These are phyloP conservation scores for Fusarium tanahbumbuense DNA, from an alignment of 2,329 filamentous ascomycete genomes.

Conservation along the genomic window DNA sequence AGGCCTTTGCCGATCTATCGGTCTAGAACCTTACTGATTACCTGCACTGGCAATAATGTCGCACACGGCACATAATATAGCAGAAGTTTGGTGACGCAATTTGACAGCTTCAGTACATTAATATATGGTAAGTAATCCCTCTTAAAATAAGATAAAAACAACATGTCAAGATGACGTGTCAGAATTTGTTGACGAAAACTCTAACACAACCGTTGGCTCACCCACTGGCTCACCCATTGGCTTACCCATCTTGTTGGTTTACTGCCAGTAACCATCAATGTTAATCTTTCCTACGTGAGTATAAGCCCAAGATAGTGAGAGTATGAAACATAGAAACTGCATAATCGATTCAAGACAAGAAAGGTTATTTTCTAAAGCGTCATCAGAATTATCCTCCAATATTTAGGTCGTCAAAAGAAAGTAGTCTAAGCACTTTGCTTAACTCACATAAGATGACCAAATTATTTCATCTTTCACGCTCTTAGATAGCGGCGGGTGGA, in stretches of 20 bases:
- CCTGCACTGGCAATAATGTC: background rate
- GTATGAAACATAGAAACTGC: background rate
- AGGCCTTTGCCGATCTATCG: conserved; percentile 30
- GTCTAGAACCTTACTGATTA: conserved; percentile 27
- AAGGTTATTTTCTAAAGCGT: background rate
- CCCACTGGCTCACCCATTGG: background rate
- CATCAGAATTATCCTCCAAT: background rate
- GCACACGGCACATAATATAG: background rate
- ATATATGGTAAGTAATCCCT: background rate
- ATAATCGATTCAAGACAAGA: background rate
- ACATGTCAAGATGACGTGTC: background rate
- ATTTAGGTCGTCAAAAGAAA: background rate
- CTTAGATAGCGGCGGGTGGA: background rate
- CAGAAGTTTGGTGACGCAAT: background rate
- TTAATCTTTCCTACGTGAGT: background rate
- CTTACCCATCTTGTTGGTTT: background rate
- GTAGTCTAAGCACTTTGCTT: background rate
- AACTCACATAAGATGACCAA: background rate
- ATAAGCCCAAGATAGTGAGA: background rate
- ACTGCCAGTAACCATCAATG: background rate
- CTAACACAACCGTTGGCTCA: background rate
- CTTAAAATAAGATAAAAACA: background rate
- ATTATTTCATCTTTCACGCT: background rate
- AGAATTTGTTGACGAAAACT: background rate
- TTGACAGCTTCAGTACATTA: background rate